Conservation (phyloP, 352 stramenopile genomes). For the Pythium pyrilobum region DNA sequence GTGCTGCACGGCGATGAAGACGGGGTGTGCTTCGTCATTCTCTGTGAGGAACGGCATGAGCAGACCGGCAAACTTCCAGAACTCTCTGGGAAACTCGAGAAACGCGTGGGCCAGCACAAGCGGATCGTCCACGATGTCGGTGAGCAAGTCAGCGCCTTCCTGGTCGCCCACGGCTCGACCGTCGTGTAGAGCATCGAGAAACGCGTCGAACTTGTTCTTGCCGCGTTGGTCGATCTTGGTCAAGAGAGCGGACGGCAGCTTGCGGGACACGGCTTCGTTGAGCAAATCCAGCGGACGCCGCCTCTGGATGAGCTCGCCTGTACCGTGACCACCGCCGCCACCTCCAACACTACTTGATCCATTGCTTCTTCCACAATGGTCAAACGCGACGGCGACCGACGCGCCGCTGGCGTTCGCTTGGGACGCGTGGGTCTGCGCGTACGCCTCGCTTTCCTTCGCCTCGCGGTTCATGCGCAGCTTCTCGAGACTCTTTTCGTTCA, state of each 20-base stretch:
- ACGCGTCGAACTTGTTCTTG: conserved; percentile 69
- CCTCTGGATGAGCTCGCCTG: conserved; percentile 44
- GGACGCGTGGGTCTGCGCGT: neutral
- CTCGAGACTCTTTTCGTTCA: conserved; percentile 80
- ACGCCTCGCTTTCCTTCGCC: conserved; percentile 44
- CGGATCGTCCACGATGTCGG: conserved; percentile 36
- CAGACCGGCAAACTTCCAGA: conserved; percentile 67
- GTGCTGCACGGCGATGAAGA: conserved; percentile 33
- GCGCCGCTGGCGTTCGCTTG: neutral
- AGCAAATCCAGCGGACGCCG: conserved; percentile 58
- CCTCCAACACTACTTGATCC: conserved; percentile 16
- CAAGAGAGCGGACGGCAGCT: conserved; percentile 26
- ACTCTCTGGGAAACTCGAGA: conserved; percentile 75
- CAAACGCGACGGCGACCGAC: conserved; percentile 26
- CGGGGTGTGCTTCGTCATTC: conserved; percentile 33
- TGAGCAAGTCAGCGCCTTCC: conserved; percentile 31
- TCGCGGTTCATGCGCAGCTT: conserved; percentile 76
- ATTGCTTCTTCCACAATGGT: conserved; percentile 7
- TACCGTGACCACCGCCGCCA: neutral
- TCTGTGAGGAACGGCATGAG: conserved; percentile 48
- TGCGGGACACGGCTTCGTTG: conserved; percentile 38
- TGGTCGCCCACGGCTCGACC: conserved; percentile 25
- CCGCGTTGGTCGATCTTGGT: conserved; percentile 29
- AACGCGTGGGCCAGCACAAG: conserved; percentile 55
- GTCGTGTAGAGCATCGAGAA: conserved; percentile 47